Base-by-base conservation (phyloP, 1,139 yeast species). In the Lodderomyces orthopsilosis region DNA sequence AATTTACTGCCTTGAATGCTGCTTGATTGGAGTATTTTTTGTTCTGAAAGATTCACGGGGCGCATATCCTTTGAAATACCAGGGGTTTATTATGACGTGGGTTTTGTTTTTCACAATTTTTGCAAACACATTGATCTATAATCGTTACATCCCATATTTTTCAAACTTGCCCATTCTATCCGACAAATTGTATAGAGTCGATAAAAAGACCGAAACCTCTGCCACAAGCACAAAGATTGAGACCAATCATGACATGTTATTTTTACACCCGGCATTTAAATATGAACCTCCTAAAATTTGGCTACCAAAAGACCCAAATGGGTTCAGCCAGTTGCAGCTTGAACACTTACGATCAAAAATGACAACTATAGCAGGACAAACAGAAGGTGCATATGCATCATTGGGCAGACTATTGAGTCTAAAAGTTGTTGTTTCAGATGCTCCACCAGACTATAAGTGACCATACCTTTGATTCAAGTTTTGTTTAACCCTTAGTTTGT, bases 1-100 rank as follows among this genome's bases (percentile, higher is more conserved):
- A 0, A 61, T 90, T 1, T 89, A 90, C 57, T 85, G 89, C 54
- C 71, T 87, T 57, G 95, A 90, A 53, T 69, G 84, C 33, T 85
- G 91, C 52, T 62, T 90, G 53, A 72, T 87, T 35, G 96, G 96
- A 0, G 63, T 86, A 14, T 84, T 86, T 56, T 77, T 85, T 35
- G 63, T 84, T 15, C 82, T 82, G 56, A 69, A 69, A 48, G 70
- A 79, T 51, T 64, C 66, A 26, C 45, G 62, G 3, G 79, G 71
- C 15, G 55, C 56, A 1, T 55, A 52, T 38, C 64, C 67, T 1
- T 53, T 68, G 58, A 55, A 61, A 38, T 52, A 57, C 3, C 75
- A 79, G 39, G 81, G 81, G 0, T 62, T 70, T 42, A 48, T 73
- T 6, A 81, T 81, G 77, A 52, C 72, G 9, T 37, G 74, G 2